These are phyloP conservation scores for Penicillium sp. DNA, from an alignment of 2,329 filamentous ascomycete species.

Conservation along the genomic window DNA sequence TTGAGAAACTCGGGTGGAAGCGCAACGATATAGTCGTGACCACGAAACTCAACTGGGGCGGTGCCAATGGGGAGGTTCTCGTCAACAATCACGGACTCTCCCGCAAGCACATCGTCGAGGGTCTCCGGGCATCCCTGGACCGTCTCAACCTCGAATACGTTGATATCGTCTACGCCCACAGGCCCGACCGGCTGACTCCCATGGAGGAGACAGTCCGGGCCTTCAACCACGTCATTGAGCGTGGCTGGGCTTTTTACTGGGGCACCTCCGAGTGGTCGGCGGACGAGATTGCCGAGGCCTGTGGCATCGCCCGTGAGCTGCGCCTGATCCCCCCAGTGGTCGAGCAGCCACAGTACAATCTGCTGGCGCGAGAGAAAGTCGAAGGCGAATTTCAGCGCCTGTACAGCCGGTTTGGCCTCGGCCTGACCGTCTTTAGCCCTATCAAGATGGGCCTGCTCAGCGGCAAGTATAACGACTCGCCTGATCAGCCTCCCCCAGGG, in stretches of 20 bases:
- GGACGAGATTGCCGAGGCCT: constrained; percentile 70
- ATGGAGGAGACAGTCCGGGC: constrained; percentile 75
- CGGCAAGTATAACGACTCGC: constrained; percentile 71
- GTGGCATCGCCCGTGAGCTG: constrained; percentile 65
- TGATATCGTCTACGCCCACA: constrained; percentile 74
- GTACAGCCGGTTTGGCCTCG: constrained; percentile 65
- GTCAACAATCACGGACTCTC: constrained; percentile 72
- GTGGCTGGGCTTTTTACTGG: constrained; percentile 74
- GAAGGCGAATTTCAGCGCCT: constrained; percentile 67
- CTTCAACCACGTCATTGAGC: constrained; percentile 73
- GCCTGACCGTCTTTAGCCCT: constrained; percentile 69
- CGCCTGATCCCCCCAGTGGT: constrained; percentile 60
- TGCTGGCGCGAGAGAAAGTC: constrained; percentile 66
- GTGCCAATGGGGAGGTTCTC: constrained; percentile 55
- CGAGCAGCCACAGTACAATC: constrained; percentile 71
- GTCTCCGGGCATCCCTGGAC: constrained; percentile 64
- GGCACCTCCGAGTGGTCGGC: constrained; percentile 73
- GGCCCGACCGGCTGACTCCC: constrained; percentile 69
- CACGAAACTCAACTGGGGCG: constrained; percentile 65
- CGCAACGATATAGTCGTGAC: constrained; percentile 57
- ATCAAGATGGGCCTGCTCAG: constrained; percentile 67
- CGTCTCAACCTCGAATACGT: constrained; percentile 71
- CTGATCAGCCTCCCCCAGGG: constrained; percentile 55
- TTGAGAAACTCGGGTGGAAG: constrained; percentile 64
- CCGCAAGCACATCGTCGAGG: constrained; percentile 73